These are phyloP conservation scores for Scheffersomyces titani DNA, from an alignment of 1,139 yeast species.

Conservation along the genomic window DNA sequence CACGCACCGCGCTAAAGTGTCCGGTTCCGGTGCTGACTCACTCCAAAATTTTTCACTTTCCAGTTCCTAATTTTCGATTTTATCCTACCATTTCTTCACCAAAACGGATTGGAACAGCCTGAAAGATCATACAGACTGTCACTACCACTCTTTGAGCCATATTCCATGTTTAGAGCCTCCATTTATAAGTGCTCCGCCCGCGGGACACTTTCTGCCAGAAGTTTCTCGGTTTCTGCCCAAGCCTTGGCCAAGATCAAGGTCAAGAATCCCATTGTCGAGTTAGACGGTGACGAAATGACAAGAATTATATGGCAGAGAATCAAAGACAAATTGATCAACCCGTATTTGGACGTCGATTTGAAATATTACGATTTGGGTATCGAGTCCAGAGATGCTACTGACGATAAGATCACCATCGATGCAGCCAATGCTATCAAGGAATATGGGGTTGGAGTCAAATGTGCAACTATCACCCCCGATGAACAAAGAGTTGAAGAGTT, in stretches of 20 bases:
- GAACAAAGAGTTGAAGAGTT: constrained; percentile 93
- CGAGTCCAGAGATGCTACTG: constrained; percentile 80
- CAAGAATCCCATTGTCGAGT: constrained; percentile 85
- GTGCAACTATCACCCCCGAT: constrained; percentile 99
- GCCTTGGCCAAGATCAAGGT: constrained; percentile 66
- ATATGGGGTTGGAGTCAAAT: constrained; percentile 91
- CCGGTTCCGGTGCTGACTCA: not conserved
- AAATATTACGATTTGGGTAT: constrained; percentile 91
- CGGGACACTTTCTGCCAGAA: constrained; percentile 14
- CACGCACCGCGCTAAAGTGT: not conserved
- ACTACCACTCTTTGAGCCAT: not conserved
- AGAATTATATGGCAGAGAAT: constrained; percentile 89
- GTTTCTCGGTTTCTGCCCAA: constrained; percentile 21
- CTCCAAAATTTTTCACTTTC: not conserved
- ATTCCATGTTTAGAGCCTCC: constrained; percentile 9
- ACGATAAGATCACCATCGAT: constrained; percentile 84
- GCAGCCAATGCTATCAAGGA: constrained; percentile 88
- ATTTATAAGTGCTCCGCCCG: constrained; percentile 1
- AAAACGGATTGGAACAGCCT: not conserved
- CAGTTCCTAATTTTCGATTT: not conserved
- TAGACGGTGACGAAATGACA: constrained; percentile 97
- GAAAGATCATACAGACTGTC: not conserved
- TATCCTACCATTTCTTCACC: not conserved
- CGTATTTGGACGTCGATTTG: constrained; percentile 83
- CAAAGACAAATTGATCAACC: constrained; percentile 77